A percentile compares a stretch with the other conserved stretches of the same genome.
phyloP scores from a whole-genome alignment of 257 asterid genomes.

The Anisodus tanguticus region DNA sequence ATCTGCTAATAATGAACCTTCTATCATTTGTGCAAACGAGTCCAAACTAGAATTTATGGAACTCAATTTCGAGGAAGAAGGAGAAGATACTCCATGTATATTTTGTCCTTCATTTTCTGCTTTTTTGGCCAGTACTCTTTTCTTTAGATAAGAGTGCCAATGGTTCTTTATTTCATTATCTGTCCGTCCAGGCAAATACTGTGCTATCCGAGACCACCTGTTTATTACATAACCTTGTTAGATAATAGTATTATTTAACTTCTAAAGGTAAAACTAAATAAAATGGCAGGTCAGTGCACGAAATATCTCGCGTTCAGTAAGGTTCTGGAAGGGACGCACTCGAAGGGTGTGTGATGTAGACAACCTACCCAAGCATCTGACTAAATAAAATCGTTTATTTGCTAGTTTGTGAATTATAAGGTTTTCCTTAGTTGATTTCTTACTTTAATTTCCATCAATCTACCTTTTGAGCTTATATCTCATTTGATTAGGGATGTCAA shows the following conservation, averaged over 20 bases:
- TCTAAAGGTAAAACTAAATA: not conserved
- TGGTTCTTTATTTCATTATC: constrained; percentile 67
- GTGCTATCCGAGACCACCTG: constrained; percentile 77
- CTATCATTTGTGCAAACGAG: constrained; percentile 39
- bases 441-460: not conserved
- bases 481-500: too few species aligned
- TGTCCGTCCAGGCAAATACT: constrained; percentile 62
- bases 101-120: not conserved
- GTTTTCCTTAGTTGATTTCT: not conserved
- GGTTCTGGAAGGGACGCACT: too few species aligned
- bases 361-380: not conserved
- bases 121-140: constrained; percentile 35
- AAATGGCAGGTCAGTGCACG: not conserved
- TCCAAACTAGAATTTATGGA: constrained; percentile 37
- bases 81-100: constrained; percentile 31
- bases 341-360: too few species aligned
- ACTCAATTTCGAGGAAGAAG: not conserved
- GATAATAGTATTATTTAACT: not conserved
- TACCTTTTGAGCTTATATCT: not conserved
- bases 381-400: not conserved
- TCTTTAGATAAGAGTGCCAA: constrained; percentile 73
- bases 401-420: not conserved
- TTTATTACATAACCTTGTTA: not conserved
- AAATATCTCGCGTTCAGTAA: not conserved
- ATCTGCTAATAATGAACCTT: constrained; percentile 32